Evolutionary conservation across 2,329 filamentous ascomycete genomes (phyloP), one percentile per base, ranked within the genome.

Genomic region (Fusarium transvaalense): DNA sequence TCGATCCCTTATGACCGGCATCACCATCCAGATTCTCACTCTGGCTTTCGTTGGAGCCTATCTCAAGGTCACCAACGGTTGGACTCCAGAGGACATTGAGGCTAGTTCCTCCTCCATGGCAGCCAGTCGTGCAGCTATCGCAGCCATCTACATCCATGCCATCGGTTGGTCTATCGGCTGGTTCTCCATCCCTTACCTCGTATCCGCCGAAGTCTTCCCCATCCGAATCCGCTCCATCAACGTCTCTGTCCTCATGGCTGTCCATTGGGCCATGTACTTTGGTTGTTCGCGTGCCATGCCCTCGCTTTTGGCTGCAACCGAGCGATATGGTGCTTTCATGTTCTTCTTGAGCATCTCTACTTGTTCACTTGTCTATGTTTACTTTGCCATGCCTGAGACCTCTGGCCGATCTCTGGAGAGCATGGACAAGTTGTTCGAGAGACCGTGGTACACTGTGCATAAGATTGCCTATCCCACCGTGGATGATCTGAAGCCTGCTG

Each of bases 141-240:
- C 78, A 0, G 78, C 79, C 29, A 82, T 84, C 6, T 84, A 82
- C 64, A 50, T 83, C 21, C 78, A 79, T 17, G 82, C 81, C 10
- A 72, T 82, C 7, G 81, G 78, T 1, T 83, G 81, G 80, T 81
- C 80, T 0, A 79, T 84, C n/a, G 82, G 82, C 1, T 84, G 80
- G 80, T 83, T 83, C 62, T 78, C 76, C 0, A 80, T 83, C 15
- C 81, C 81, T 6, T 83, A 84, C 52, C 71, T 83, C 4, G 76
- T 83, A n/a, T 80, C 78, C 4, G 79, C 82, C 1, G 82, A 84
- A 67, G 78, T 83, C 1, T 82, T 83, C 32, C 81, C 81, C 1
- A 73, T 82, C 0, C 74, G 78, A 2, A 80, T 83, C 15, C 78
- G 82, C 5, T 79, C 79, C 1, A 71, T 82, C 23, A 79, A 78